Evolutionary conservation across 371 early-diverging fungal species (phyloP), one percentile per base, ranked within the genome.

Genomic region (Encephalitozoon romaleae): DNA sequence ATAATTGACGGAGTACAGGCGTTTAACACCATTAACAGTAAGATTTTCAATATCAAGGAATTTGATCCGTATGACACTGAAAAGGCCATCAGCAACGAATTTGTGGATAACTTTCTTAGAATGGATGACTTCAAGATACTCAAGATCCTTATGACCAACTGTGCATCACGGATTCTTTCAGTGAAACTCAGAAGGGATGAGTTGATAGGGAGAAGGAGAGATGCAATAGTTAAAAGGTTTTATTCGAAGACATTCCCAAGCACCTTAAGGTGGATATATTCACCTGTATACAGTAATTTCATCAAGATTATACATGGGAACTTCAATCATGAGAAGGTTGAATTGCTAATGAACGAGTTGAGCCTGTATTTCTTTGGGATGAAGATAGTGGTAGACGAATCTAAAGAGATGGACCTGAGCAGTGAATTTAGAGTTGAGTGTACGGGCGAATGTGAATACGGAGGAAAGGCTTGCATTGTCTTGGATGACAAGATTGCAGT

Each of bases 1-100:
- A 81, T 81, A 38, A 64, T 81, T 6, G 82, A 81, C 38, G 82
- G 82, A 38, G 51, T 81, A 9, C 75, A 70, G 47, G 65, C 79
- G 12, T 67, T 75, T 59, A 78, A 78, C 54, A 42, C 59, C 2
- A 39, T 81, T n/a, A 70, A 70, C 45, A 45, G 70, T 15, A 63
- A 54, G 54, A 41, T 72, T 6, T 78, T 81, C 67, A 66, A 81
- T 69, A 26, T 67, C 34, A 15, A 25, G 32, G 51, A 72, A 32
- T 76, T 73, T 52, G 73, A 78, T 70, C 41, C 64, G 15, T 32
- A 21, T 1, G 59, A 81, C 34, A 49, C 47, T 4, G 21, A 39
- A 23, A 67, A 81, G 54, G 34, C 64, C n/a, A 78, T 67, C 32
- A 23, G 21, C 55, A 34, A 55, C 11, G 45, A 63, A 34, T 81